Conservation (phyloP, 2,329 filamentous ascomycete genomes). For the Neopestalotiopsis clavispora region DNA sequence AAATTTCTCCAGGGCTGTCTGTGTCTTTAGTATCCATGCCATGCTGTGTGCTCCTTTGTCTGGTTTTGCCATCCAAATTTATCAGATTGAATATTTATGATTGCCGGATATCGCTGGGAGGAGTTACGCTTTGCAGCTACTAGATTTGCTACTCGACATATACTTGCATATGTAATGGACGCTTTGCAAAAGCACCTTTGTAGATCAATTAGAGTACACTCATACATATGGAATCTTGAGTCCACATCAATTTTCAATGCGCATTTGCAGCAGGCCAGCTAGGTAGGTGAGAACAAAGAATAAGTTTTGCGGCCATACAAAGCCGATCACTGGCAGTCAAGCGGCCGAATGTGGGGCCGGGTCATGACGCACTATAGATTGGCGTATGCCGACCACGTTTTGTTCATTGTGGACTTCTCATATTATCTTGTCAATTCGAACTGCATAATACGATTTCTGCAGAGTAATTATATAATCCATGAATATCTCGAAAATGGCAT, state of each 20-base stretch:
- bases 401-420: neutral
- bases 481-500: constrained; percentile 36
- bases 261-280: neutral
- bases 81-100: too few relatives aligned
- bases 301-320: neutral
- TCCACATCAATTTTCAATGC: too few relatives aligned
- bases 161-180: constrained; percentile 24
- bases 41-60: too few relatives aligned
- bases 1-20: neutral
- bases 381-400: neutral
- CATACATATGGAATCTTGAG: too few relatives aligned
- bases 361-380: constrained; percentile 3
- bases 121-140: too few relatives aligned
- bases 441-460: neutral
- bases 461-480: neutral
- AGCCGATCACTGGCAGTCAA: neutral
- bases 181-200: neutral
- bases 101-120: too few relatives aligned
- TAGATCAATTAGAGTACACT: too few relatives aligned
- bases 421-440: neutral
- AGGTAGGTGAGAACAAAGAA: neutral
- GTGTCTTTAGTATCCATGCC: too few relatives aligned
- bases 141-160: too few relatives aligned
- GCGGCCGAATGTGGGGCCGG: neutral
- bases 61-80: too few relatives aligned